Percentiles rank a stretch among this genome's conserved stretches.
Evolutionary conservation across 225 moss, liverwort and hornwort species (phyloP).

Genomic region (Physcomitrium patens): DNA sequence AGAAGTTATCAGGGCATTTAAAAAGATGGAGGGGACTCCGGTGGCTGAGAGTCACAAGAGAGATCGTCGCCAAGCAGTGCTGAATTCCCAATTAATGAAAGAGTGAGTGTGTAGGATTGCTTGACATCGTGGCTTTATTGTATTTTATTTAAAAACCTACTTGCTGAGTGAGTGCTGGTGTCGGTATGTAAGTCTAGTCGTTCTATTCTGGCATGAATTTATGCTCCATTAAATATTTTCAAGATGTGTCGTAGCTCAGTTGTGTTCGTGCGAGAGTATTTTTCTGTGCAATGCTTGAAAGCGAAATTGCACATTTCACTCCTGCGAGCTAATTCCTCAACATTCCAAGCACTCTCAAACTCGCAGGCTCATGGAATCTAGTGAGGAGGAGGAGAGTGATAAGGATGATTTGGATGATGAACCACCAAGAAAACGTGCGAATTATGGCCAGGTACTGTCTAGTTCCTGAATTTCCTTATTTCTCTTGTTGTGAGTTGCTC

Average conservation of each 20-base stretch:
- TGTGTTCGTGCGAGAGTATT: constrained; percentile 3
- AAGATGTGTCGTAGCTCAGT: neutral
- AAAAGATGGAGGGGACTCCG: constrained; percentile 51
- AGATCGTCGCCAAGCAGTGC: constrained; percentile 74
- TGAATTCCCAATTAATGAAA: constrained; percentile 80
- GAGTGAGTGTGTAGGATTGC: constrained; percentile 56
- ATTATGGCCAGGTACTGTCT: constrained; percentile 45
- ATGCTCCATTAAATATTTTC: neutral
- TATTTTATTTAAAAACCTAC: constrained; percentile 17
- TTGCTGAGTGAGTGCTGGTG: neutral
- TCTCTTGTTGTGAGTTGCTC: constrained; percentile 19
- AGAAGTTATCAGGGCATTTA: constrained; percentile 14
- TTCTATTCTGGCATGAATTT: constrained; percentile 10
- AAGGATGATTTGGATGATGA: constrained; percentile 80
- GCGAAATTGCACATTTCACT: neutral
- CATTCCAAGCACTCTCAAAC: constrained; percentile 11
- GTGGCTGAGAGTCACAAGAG: constrained; percentile 55
- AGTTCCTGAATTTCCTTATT: constrained; percentile 10
- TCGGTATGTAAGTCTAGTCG: neutral
- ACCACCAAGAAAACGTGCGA: constrained; percentile 70
- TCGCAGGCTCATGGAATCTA: constrained; percentile 78
- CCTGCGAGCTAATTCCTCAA: constrained; percentile 24
- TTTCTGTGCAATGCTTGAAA: constrained; percentile 12
- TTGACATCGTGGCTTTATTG: constrained; percentile 4
- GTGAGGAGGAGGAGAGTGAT: constrained; percentile 71